A percentile compares a stretch with the other conserved stretches of the same genome.
These are phyloP conservation scores for Bimuria novae-zelandiae DNA, from an alignment of 2,329 filamentous ascomycete species.

Conservation along the genomic window DNA sequence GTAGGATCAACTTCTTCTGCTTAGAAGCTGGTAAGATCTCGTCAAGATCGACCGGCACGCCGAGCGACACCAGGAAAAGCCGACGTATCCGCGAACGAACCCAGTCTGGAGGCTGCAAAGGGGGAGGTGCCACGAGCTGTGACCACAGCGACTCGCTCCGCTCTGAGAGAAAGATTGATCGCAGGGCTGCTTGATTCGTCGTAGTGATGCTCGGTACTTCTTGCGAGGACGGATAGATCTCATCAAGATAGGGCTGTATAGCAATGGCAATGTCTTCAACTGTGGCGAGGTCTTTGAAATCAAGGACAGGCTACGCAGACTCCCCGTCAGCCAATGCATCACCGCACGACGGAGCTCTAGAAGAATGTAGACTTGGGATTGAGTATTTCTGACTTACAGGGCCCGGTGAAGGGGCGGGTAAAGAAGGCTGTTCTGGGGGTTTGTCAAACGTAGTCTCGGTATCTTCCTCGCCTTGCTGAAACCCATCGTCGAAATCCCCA, in stretches of 20 bases:
- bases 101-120: conserved; percentile 95
- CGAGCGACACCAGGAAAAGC: conserved; percentile 92
- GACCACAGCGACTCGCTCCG: conserved; percentile 92
- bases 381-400: conserved; percentile 54
- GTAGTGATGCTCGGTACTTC: conserved; percentile 52
- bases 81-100: conserved; percentile 93
- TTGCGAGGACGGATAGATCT: conserved; percentile 56
- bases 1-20: conserved; percentile 95
- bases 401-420: conserved; percentile 49
- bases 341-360: conserved; percentile 33
- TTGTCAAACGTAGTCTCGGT: conserved; percentile 47
- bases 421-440: conserved; percentile 43
- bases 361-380: conserved; percentile 40
- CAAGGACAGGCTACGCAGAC: conserved; percentile 63
- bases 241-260: conserved; percentile 68
- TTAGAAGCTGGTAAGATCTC: conserved; percentile 97
- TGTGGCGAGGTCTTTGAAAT: conserved; percentile 65
- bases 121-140: conserved; percentile 91
- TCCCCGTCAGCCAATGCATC: conserved; percentile 36
- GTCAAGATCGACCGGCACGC: conserved; percentile 93
- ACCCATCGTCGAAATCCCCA: conserved; percentile 57
- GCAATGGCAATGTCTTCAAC: conserved; percentile 64
- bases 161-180: conserved; percentile 69
- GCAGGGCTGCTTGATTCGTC: conserved; percentile 28
- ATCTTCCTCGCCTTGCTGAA: conserved; percentile 47